Evolutionary conservation across 192 early-diverging fungal species (phyloP).

Genomic region (Linnemannia zychae): DNA sequence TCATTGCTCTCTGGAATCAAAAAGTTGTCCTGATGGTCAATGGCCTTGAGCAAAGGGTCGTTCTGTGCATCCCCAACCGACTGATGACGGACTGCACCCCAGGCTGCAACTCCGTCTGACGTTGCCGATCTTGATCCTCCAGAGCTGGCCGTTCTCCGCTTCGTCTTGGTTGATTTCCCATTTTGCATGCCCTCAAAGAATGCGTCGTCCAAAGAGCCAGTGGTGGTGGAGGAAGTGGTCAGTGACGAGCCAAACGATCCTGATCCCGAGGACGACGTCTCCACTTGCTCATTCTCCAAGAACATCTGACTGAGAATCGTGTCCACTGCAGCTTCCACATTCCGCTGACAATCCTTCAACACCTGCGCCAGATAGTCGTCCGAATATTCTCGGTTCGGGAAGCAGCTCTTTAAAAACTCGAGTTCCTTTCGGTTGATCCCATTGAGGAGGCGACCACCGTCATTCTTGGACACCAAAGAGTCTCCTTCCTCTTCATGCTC

Average conservation of each 20-base stretch:
- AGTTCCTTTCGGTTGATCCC: constrained; percentile 34
- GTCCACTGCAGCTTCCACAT: constrained; percentile 42
- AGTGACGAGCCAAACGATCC: constrained; percentile 29
- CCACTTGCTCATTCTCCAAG: constrained; percentile 50
- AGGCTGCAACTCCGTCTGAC: not conserved
- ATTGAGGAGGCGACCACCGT: not conserved
- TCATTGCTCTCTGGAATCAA: constrained; percentile 55
- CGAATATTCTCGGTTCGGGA: constrained; percentile 42
- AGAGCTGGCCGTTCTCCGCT: not conserved
- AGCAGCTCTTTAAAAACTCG: constrained; percentile 49
- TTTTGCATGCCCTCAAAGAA: constrained; percentile 29
- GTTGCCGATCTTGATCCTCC: not conserved
- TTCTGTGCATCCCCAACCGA: constrained; percentile 13
- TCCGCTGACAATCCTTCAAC: constrained; percentile 26
- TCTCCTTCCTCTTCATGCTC: not conserved
- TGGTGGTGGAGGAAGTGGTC: constrained; percentile 6
- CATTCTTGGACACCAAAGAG: not conserved
- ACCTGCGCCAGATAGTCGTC: constrained; percentile 43
- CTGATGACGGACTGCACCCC: constrained; percentile 16
- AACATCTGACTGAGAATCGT: constrained; percentile 52
- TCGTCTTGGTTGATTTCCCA: constrained; percentile 16
- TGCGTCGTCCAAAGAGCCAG: constrained; percentile 36
- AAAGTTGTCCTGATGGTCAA: constrained; percentile 41
- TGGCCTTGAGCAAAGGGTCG: constrained; percentile 25
- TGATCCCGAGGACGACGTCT: constrained; percentile 46